Base-by-base conservation (phyloP, 2,329 filamentous ascomycete genomes). In the Colletotrichum sp. region DNA sequence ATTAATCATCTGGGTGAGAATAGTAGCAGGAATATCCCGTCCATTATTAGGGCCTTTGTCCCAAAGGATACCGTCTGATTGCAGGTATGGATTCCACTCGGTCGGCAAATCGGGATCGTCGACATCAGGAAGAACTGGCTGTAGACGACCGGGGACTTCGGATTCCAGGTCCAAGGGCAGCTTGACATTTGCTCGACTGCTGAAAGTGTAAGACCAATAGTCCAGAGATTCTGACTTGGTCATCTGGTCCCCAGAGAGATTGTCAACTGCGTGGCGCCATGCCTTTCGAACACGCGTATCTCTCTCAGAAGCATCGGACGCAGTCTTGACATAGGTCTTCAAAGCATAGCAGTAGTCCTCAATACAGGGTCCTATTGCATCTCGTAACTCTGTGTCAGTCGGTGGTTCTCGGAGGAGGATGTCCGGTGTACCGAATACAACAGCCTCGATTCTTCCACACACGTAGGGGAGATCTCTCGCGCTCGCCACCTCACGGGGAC, bases 201-300 rank as follows among this genome's bases (percentile, higher is more conserved):
- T 34, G 6, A 73, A 73, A 2, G 30, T 24, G 6, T 58, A 5
- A 8, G 18, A 10, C 71, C 57, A 73, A n/a, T 69, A 63, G 13
- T 30, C 38, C 8, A 64, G 16, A 16, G 65, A 38, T 24, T 81
- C 74, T 3, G 74, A 74, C n/a, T 75, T 74, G 12, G 79, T 66
- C 68, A 2, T 72, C 30, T 1, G 66, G n/a, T 2, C 1, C 26
- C 64, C 57, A 7, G 28, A 38, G 13, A 73, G 38, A 9, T 48
- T 36, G 6, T 69, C 57, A 3, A 73, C 30, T 5, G 55, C 64
- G 32, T 69, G 71, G 6, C 65, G 38, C 71, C 71, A 73, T 28
- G 43, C 66, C 58, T 63, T 69, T 2, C 71, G 71, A 55, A 55
- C 9, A 18, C 57, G 71, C 5, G 28, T 18, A 12, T 73, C 36